Base-by-base conservation (phyloP, 2,329 filamentous ascomycete genomes). In the Mycosphaerella sp. region DNA sequence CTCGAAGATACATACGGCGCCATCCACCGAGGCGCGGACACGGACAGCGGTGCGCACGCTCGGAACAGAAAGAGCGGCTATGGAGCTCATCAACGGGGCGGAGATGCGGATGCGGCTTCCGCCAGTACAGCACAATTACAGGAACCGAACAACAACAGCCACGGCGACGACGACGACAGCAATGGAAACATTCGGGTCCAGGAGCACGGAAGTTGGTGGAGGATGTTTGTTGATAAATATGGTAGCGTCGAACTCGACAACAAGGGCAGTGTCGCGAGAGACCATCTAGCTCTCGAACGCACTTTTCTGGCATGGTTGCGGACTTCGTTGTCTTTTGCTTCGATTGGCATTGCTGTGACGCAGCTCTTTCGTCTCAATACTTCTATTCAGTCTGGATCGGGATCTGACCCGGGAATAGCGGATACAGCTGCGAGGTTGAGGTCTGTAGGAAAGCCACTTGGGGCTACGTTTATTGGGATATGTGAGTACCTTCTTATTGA, bases 291-390 rank as follows among this genome's bases (percentile, higher is more conserved):
- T 17, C 71, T 93, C 43, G 87, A 93, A 70, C 79, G 87, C 16
- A 93, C 87, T 0, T 93, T 91, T 68, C 79, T 93, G 28, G 87
- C 87, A 49, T 93, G 87, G 87, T 77, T 93, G 39, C 80, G 87
- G 46, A 93, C 87, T 2, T 89, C 85, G 2, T 78, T 93, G 32
- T 82, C 85, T 18, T 93, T 93, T 64, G 86, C 87, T 9, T 86
- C 80, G 30, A 91, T 93, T 59, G 87, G 87, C 51, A 86, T 93
- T 53, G 87, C 86, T 39, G 79, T 93, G 36, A 91, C 87, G 1
- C 87, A 93, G 67, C 80, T 93, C 42, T 91, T 93, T 72, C 84
- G 87, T 21, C 81, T 93, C 51, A 90, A 90, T 72, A 86, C 82
- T 0, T 78, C 81, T 7, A 72, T 86, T 36, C 64, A 70, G 30